Conservation (phyloP, 148 eudicot species). For the Euryodendron excelsum region DNA sequence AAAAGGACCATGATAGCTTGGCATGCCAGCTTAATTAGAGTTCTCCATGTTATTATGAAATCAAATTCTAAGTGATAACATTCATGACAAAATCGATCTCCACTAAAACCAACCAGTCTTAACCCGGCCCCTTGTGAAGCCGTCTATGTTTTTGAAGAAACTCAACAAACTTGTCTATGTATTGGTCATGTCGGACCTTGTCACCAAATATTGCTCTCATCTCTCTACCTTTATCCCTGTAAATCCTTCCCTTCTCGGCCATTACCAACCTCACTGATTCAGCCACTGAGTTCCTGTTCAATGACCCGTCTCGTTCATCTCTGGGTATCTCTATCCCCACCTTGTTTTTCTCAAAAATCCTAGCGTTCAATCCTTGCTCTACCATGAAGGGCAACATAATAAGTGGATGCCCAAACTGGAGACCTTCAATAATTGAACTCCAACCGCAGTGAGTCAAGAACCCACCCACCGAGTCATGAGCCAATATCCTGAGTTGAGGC, state of each 20-base stretch:
- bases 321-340: constrained; percentile 9
- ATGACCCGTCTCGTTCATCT: constrained; percentile 10
- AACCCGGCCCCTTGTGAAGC: too few species aligned
- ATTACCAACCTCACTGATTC: constrained; percentile 10
- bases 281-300: constrained; percentile 12
- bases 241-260: neutral
- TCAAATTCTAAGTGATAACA: too few species aligned
- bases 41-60: too few species aligned
- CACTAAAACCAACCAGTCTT: too few species aligned
- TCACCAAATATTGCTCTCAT: constrained; percentile 10
- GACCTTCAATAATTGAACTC: constrained; percentile 12
- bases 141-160: constrained; percentile 6
- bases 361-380: constrained; percentile 18
- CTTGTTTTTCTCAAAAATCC: constrained; percentile 3
- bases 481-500: constrained; percentile 13
- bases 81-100: too few species aligned
- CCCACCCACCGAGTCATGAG: too few species aligned
- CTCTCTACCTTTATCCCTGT: neutral
- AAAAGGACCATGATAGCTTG: too few species aligned
- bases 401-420: constrained; percentile 10
- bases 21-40: too few species aligned
- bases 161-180: constrained; percentile 5
- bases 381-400: constrained; percentile 7
- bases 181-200: constrained; percentile 9
- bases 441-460: too few species aligned